Conservation (phyloP, 2,329 filamentous ascomycete species). For the Dendrostoma leiphaemia region DNA sequence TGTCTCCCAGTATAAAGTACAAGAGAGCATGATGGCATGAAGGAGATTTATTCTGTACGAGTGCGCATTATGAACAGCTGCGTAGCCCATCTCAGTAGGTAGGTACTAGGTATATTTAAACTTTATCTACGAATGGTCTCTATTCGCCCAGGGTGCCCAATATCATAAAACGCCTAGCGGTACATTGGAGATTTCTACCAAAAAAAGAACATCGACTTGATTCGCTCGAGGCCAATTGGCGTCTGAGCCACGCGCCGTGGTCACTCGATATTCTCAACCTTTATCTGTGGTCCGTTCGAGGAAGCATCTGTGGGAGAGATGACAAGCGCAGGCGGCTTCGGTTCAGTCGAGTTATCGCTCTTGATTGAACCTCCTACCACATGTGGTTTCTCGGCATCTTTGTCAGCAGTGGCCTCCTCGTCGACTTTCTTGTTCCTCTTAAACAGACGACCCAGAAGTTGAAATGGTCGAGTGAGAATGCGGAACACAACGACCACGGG, state of each 20-base stretch:
- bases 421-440: conserved; percentile 11
- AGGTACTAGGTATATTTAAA: too few species aligned
- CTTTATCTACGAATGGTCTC: too few species aligned
- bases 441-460: conserved; percentile 18
- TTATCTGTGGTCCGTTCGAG: not conserved
- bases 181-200: too few species aligned
- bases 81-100: too few species aligned
- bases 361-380: not conserved
- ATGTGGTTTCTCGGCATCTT: too few species aligned
- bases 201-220: too few species aligned
- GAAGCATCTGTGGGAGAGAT: not conserved
- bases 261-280: conserved; percentile 1
- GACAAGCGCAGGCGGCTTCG: not conserved
- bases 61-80: too few species aligned
- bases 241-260: not conserved
- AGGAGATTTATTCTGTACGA: too few species aligned
- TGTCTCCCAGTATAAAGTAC: too few species aligned
- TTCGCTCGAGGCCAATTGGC: not conserved
- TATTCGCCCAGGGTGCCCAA: too few species aligned
- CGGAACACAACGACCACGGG: conserved; percentile 29
- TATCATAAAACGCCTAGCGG: too few species aligned
- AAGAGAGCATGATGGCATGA: too few species aligned
- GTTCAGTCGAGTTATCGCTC: not conserved
- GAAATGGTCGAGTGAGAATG: conserved; percentile 19
- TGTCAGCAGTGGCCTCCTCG: not conserved